Percentiles rank a stretch among this genome's conserved stretches.
phyloP scores from a whole-genome alignment of 2,329 filamentous ascomycete genomes.

The Eutypella sp. region DNA sequence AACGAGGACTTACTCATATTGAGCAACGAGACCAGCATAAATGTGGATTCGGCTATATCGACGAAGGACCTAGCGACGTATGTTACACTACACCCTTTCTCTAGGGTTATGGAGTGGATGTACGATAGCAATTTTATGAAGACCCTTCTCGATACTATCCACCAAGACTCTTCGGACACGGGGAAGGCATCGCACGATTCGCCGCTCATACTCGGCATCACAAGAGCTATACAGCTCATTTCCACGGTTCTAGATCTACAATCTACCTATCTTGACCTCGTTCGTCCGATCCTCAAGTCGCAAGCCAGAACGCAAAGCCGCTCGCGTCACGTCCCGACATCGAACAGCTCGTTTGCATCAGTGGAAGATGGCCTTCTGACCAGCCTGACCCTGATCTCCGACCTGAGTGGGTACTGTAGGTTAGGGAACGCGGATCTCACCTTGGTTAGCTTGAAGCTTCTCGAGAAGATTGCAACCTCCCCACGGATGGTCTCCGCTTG shows the following conservation, averaged over 20 bases:
- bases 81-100: conserved; percentile 84
- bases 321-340: conserved; percentile 23
- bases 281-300: conserved; percentile 70
- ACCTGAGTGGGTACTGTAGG: conserved; percentile 81
- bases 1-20: conserved; percentile 91
- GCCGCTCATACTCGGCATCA: conserved; percentile 72
- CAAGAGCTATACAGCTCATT: conserved; percentile 79
- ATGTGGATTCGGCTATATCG: conserved; percentile 69
- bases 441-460: conserved; percentile 71
- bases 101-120: conserved; percentile 95
- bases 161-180: conserved; percentile 69
- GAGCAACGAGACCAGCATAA: conserved; percentile 70
- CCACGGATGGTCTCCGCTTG: conserved; percentile 71
- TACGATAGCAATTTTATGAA: conserved; percentile 87
- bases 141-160: conserved; percentile 71
- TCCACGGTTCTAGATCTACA: conserved; percentile 80
- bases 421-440: conserved; percentile 78
- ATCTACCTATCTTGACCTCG: conserved; percentile 84
- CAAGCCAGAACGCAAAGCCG: conserved; percentile 43
- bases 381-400: conserved; percentile 71
- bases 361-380: conserved; percentile 90
- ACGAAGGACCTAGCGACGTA: conserved; percentile 74
- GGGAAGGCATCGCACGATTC: conserved; percentile 71
- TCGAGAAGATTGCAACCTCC: conserved; percentile 84
- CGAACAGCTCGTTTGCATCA: conserved; percentile 73